These are phyloP conservation scores for Coleophoma eucalyptorum DNA, from an alignment of 2,329 filamentous ascomycete species.

Conservation along the genomic window DNA sequence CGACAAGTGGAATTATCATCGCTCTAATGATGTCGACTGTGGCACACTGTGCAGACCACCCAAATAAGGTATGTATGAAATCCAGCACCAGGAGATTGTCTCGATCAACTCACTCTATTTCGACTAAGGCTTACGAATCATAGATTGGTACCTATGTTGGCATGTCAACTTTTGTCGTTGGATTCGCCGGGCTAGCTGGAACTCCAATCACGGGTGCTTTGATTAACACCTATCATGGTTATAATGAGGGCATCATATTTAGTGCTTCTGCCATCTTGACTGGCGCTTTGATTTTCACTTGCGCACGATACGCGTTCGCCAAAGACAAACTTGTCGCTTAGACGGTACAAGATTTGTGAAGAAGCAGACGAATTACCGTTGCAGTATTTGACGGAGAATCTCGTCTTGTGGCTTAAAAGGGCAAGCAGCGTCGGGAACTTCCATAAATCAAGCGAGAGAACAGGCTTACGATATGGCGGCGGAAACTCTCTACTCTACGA, in stretches of 20 bases:
- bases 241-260: constrained; percentile 6
- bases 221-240: constrained; percentile 43
- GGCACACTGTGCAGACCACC: constrained; percentile 1
- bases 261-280: not conserved
- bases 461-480: not conserved
- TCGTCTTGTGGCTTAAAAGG: not conserved
- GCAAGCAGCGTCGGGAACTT: not conserved
- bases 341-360: not conserved
- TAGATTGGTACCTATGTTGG: constrained; percentile 62
- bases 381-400: not conserved
- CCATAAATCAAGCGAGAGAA: not conserved
- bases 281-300: not conserved
- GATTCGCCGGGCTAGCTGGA: constrained; percentile 60
- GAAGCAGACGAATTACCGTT: not conserved
- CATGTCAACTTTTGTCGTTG: constrained; percentile 53
- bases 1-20: constrained; percentile 3
- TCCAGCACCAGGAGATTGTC: not conserved
- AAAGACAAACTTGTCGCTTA: not conserved
- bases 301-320: not conserved
- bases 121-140: constrained; percentile 2
- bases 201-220: constrained; percentile 62
- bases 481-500: not conserved
- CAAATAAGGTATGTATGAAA: not conserved
- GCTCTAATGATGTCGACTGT: constrained; percentile 7
- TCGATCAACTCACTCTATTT: not conserved